Evolutionary conservation across 495 filamentous ascomycete genomes (phyloP).

Genomic region (Neohortaea acidophila): DNA sequence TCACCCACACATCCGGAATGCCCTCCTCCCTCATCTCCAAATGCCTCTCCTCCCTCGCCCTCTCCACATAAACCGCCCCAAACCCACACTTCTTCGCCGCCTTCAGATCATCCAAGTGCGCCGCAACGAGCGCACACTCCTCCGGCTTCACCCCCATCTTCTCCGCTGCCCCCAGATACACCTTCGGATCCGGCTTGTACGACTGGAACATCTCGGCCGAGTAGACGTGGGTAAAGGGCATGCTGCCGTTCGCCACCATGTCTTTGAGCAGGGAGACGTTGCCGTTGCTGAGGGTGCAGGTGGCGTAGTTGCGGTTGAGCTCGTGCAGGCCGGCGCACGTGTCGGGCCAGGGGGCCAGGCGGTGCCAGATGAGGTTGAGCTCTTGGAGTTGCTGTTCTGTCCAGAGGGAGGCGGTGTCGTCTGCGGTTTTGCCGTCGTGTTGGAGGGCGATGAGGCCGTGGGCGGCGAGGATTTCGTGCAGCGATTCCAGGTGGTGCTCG

Average conservation of each 20-base stretch:
- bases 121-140: slow-evolving; percentile 65
- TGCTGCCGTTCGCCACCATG: slow-evolving; percentile 37
- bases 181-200: slow-evolving; percentile 58
- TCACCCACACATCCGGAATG: slow-evolving; percentile 31
- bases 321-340: slow-evolving; percentile 38
- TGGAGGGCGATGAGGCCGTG: slow-evolving; percentile 13
- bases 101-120: slow-evolving; percentile 53
- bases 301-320: slow-evolving; percentile 41
- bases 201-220: slow-evolving; percentile 57
- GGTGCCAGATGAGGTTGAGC: slow-evolving; percentile 53
- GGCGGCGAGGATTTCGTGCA: slow-evolving; percentile 33
- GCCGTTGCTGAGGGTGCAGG: slow-evolving; percentile 58
- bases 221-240: slow-evolving; percentile 47
- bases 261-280: slow-evolving; percentile 53
- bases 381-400: slow-evolving; percentile 38
- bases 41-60: slow-evolving; percentile 43
- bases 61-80: slow-evolving; percentile 61
- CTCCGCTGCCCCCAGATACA: slow-evolving; percentile 51
- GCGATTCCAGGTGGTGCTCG: slow-evolving; percentile 48
- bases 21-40: slow-evolving; percentile 37
- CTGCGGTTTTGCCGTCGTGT: slow-evolving; percentile 31
- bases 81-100: slow-evolving; percentile 50
- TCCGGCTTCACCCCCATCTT: slow-evolving; percentile 39
- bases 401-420: too few relatives aligned
- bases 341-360: slow-evolving; percentile 55